Conservation (phyloP, 2,329 filamentous ascomycete genomes). For the Xylaria sp. region DNA sequence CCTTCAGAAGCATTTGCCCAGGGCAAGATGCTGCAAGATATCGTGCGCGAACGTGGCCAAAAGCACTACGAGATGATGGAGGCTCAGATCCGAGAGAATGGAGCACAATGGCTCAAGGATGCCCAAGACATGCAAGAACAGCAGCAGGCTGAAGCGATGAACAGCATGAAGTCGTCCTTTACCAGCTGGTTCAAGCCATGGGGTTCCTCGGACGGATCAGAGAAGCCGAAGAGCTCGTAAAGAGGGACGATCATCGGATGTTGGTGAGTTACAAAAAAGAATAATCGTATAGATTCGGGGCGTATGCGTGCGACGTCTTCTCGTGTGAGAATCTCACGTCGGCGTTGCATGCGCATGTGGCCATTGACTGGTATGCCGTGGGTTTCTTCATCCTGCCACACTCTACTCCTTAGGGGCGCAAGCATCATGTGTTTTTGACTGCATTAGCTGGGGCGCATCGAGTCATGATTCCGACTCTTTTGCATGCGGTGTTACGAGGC, state of each 20-base stretch:
- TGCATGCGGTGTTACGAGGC: slow-evolving; percentile 7
- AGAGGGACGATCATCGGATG: slow-evolving; percentile 4
- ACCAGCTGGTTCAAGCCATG: slow-evolving; percentile 47
- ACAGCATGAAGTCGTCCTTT: slow-evolving; percentile 80
- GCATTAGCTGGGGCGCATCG: slow-evolving; percentile 10
- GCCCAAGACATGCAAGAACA: slow-evolving; percentile 85
- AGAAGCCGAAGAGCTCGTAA: slow-evolving; percentile 19
- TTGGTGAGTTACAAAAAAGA: not conserved
- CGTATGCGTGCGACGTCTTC: slow-evolving; percentile 4
- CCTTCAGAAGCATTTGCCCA: slow-evolving; percentile 74
- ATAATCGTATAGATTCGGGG: slow-evolving; percentile 8
- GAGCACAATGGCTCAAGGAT: slow-evolving; percentile 92
- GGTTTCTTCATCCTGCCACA: not conserved
- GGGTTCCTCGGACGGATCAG: slow-evolving; percentile 13
- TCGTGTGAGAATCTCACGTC: slow-evolving; percentile 5
- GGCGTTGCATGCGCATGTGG: slow-evolving; percentile 6
- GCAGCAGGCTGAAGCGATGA: slow-evolving; percentile 83
- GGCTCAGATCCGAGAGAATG: slow-evolving; percentile 86
- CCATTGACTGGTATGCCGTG: not conserved
- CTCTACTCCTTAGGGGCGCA: slow-evolving; percentile 17
- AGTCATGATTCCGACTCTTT: slow-evolving; percentile 9
- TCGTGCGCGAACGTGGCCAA: slow-evolving; percentile 86
- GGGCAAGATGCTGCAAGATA: slow-evolving; percentile 95
- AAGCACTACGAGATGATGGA: slow-evolving; percentile 86
- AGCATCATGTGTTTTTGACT: slow-evolving; percentile 4